Evolutionary conservation across 2,329 filamentous ascomycete species (phyloP), one percentile per base, ranked within the genome.

Genomic region (Neopestalotiopsis clavispora): DNA sequence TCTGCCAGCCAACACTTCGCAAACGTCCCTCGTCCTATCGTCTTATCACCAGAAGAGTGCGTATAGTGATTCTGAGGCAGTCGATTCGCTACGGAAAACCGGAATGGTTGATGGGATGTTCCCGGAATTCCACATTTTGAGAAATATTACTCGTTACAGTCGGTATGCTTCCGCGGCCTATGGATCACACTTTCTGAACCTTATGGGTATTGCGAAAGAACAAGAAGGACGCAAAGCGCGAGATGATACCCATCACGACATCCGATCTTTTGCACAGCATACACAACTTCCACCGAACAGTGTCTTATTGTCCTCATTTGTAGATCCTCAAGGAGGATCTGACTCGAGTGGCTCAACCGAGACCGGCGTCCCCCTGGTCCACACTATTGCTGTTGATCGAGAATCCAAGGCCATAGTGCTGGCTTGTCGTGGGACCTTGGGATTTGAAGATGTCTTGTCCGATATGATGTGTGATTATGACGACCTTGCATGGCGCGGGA

Each of bases 391-490:
- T 1, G 81, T 94, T 0, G 91, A 94, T 72, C 90, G 92, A 74
- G 89, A 91, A 65, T 91, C 91, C 1, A 91, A 90, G 74, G 91
- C 91, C 0, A 89, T 94, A 0, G 91, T 94, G 0, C 81, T 94
- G n/a, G 90, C 91, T 1, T 91, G 92, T 65, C 87, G 91, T 49
- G 91, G 91, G 1, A 94, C 91, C 0, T 83, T 92, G 52, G 91
- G 91, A 0, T 93, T 93, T 70, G 91, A 93, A 74, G 91, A 94
- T 75, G 87, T 93, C 30, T 80, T 94, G 45, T 91, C 91, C 0
- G 91, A 93, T 74, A 88, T 93, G 86, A 91, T 91, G 38, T 93
- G 91, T 78, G 91, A 92, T 61, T 93, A 93, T 71, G 90, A 92
- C 72, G 85, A 90, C 67, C 80, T 92, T 10, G 71, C 82, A 4